phyloP scores from a whole-genome alignment of 176 grass and related monocot species.

The Urochloa ruziziensis region DNA sequence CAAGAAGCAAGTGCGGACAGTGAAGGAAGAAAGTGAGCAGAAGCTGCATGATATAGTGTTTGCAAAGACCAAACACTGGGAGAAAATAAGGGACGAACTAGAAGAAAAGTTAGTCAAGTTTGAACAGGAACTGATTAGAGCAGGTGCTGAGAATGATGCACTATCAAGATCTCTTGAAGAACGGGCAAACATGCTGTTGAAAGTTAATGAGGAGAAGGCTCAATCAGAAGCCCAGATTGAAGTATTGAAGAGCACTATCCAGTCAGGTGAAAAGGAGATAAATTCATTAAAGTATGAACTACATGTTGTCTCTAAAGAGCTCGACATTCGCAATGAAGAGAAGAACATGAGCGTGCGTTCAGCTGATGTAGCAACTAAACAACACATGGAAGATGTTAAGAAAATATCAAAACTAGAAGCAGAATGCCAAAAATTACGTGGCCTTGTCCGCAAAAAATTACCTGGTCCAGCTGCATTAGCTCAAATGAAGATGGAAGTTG shows the following conservation, averaged over 20 bases:
- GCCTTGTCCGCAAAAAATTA: constrained; percentile 94
- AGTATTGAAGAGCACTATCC: constrained; percentile 70
- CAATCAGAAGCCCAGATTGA: constrained; percentile 89
- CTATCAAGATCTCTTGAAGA: constrained; percentile 85
- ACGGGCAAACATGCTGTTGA: constrained; percentile 66
- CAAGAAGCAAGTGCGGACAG: constrained; percentile 95
- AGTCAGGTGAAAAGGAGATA: constrained; percentile 80
- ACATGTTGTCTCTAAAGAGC: constrained; percentile 88
- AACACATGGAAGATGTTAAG: constrained; percentile 84
- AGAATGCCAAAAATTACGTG: constrained; percentile 94
- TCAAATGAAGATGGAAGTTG: constrained; percentile 99
- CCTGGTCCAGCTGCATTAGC: constrained; percentile 95
- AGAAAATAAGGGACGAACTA: constrained; percentile 72
- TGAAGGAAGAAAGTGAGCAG: constrained; percentile 97
- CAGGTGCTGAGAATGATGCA: constrained; percentile 86
- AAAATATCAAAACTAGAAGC: constrained; percentile 97
- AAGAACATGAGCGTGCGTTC: constrained; percentile 94
- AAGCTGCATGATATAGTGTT: constrained; percentile 98
- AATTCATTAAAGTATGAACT: constrained; percentile 95
- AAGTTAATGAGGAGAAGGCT: constrained; percentile 82
- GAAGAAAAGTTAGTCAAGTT: constrained; percentile 80
- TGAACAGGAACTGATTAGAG: constrained; percentile 80
- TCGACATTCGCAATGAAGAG: constrained; percentile 97
- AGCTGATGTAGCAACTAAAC: constrained; percentile 95
- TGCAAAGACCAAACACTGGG: constrained; percentile 93